Evolutionary conservation across 768 basidiomycete species (phyloP).

Genomic region (Naganishia kalamii): DNA sequence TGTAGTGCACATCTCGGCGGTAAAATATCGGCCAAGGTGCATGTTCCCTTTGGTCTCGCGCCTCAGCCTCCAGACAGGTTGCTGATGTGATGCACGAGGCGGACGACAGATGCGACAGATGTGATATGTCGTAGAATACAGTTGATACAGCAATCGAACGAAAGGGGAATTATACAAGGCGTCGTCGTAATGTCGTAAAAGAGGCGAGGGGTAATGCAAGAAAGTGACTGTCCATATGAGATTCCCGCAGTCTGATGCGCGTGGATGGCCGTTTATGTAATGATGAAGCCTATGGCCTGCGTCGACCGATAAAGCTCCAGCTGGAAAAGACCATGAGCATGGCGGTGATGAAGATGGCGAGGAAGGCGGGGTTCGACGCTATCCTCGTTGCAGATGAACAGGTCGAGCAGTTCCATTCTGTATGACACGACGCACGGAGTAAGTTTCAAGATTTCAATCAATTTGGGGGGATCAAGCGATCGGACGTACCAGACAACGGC

Average conservation of each 20-base stretch:
- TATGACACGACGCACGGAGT: neutral
- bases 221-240: neutral
- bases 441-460: too few relatives aligned
- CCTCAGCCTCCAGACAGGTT: too few relatives aligned
- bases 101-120: too few relatives aligned
- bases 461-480: neutral
- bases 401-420: conserved; percentile 48
- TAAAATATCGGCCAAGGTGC: too few relatives aligned
- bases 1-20: too few relatives aligned
- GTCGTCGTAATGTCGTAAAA: neutral
- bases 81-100: too few relatives aligned
- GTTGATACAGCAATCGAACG: too few relatives aligned
- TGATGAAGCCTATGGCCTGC: neutral
- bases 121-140: too few relatives aligned
- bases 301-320: conserved; percentile 29
- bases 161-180: neutral
- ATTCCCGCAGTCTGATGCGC: too few relatives aligned
- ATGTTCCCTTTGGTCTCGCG: too few relatives aligned
- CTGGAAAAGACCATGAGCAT: conserved; percentile 37
- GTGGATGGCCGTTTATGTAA: too few relatives aligned
- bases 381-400: conserved; percentile 44
- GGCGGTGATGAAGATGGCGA: conserved; percentile 38
- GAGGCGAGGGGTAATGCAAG: neutral
- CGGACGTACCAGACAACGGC: conserved; percentile 13
- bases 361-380: conserved; percentile 32